Base-by-base conservation (phyloP, 495 filamentous ascomycete genomes). In the Xylaria venustula region DNA sequence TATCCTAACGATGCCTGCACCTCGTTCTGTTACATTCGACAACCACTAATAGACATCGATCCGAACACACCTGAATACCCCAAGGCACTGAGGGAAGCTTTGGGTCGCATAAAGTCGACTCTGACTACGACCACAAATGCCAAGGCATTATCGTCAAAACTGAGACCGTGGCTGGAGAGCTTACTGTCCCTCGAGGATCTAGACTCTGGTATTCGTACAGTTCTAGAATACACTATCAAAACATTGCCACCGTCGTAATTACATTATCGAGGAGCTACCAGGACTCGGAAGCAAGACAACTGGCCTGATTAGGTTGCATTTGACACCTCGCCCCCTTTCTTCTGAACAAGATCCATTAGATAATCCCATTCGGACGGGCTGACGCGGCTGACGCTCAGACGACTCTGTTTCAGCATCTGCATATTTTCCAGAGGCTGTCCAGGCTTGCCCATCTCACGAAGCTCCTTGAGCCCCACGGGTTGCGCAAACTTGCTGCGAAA, bases 331-430 rank as follows among this genome's bases (percentile, higher is more conserved):
- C 69, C 69, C n/a, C 69, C 67, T 41, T 58, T 64, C 70, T 76
- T 69, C 62, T 78, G 71, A 34, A 81, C 83, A 8, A 85, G 66
- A 5, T 75, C 74, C 65, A 88, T 79, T 58, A 98, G 85, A 68
- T 89, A 93, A 22, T 90, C 78, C 90, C 93, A 98, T 72, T 97
- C 88, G 0, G 73, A 77, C 26, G 77, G 75, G 5, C 78, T 82
- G 14, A 98, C 91, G 41, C 83, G 85, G 41, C 88, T 90, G 22
- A 98, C 92, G 72, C 93, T 97, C 25, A 98, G 73, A 41, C 94
- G 80, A 7, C 83, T 77, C 71, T 90, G 84, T 69, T 87, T 93
- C 58, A 98, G 73, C 74, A 92, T 82, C 75, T 95, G 88, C 80
- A 98, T 90, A 59, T 85, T 82, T 69, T 87, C 84, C n/a, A 98